Evolutionary conservation across 257 asterid species (phyloP).

Genomic region (Nicotiana knightiana): DNA sequence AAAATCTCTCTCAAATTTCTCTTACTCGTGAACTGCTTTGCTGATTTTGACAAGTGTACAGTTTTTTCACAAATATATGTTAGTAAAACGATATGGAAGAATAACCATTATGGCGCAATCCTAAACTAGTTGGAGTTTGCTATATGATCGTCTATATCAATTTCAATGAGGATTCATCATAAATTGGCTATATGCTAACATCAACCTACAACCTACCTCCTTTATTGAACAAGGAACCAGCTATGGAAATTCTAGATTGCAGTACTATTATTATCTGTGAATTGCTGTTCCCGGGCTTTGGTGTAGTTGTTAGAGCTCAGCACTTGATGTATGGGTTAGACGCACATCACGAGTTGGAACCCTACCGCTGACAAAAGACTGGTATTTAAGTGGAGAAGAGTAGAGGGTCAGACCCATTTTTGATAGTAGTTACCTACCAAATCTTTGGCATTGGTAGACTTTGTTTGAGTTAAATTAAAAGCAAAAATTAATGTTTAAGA

Average conservation of each 20-base stretch:
- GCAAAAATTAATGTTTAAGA: neutral
- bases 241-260: neutral
- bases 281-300: neutral
- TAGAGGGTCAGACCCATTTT: no score
- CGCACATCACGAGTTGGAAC: neutral
- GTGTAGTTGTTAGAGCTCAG: neutral
- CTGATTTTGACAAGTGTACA: neutral
- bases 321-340: neutral
- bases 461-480: neutral
- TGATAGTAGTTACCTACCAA: neutral
- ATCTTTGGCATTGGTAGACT: neutral
- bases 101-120: neutral
- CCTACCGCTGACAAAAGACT: neutral
- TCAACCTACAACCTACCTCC: neutral
- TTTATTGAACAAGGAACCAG: neutral
- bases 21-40: neutral
- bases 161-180: neutral
- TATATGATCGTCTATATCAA: neutral
- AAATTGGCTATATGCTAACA: neutral
- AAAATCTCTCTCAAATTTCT: neutral
- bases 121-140: neutral
- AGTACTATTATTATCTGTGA: neutral
- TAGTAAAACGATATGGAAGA: neutral
- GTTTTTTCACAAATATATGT: neutral
- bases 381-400: neutral